phyloP scores from a whole-genome alignment of 352 stramenopile species.

The Phytophthora macrochlamydospora region DNA sequence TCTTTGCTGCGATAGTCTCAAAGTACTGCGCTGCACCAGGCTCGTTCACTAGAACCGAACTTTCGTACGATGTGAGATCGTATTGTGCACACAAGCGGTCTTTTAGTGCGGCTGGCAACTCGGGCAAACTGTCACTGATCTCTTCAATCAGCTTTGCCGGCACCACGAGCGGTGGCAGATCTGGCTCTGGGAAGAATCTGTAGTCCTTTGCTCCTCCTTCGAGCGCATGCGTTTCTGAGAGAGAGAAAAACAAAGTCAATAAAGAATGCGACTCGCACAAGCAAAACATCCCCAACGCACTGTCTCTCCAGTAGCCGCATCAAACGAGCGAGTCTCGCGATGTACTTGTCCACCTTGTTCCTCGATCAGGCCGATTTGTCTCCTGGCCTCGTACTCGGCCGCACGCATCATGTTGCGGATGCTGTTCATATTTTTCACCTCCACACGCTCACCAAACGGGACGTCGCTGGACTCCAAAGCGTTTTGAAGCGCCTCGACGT shows the following conservation, averaged over 20 bases:
- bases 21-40: slow-evolving; percentile 86
- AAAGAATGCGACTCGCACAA: slow-evolving; percentile 5
- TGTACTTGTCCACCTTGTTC: slow-evolving; percentile 38
- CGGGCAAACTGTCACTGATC: slow-evolving; percentile 60
- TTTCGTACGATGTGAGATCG: slow-evolving; percentile 83
- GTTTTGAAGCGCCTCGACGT: slow-evolving; percentile 28
- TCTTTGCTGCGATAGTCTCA: slow-evolving; percentile 73
- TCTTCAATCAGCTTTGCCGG: slow-evolving; percentile 63
- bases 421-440: slow-evolving; percentile 99
- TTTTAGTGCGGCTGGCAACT: slow-evolving; percentile 86
- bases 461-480: slow-evolving; percentile 20
- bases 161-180: slow-evolving; percentile 95
- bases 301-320: slow-evolving; percentile 82
- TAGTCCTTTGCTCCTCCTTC: slow-evolving; percentile 97
- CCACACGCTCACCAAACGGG: slow-evolving; percentile 78
- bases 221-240: slow-evolving; percentile 84
- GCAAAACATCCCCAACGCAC: slow-evolving; percentile 24
- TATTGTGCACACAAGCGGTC: slow-evolving; percentile 79
- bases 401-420: slow-evolving; percentile 90
- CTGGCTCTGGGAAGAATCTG: slow-evolving; percentile 96
- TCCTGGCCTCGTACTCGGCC: slow-evolving; percentile 92
- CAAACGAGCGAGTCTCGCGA: slow-evolving; percentile 94
- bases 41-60: slow-evolving; percentile 76
- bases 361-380: slow-evolving; percentile 85
- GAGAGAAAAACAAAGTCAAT: slow-evolving; percentile 1